phyloP scores from a whole-genome alignment of 1,284 basidiomycete species.

The Malassezia caprae region DNA sequence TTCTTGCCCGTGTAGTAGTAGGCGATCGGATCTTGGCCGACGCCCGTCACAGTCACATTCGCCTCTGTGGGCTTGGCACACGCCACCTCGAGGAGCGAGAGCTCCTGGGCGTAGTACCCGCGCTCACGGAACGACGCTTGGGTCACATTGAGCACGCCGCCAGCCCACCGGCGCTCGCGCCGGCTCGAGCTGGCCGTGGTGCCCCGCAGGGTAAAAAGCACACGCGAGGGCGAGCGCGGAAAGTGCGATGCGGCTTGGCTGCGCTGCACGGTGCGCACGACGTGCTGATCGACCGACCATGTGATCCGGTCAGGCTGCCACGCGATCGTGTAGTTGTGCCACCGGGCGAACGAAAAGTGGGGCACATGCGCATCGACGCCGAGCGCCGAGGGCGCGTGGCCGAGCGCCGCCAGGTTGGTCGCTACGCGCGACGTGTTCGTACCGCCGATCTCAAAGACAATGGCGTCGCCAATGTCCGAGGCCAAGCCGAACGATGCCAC shows the following conservation, averaged over 20 bases:
- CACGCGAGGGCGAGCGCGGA: constrained; percentile 31
- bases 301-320: constrained; percentile 31
- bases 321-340: constrained; percentile 35
- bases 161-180: constrained; percentile 26
- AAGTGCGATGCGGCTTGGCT: constrained; percentile 19
- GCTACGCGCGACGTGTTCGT: constrained; percentile 14
- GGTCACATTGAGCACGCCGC: constrained; percentile 31
- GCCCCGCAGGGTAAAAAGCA: constrained; percentile 36
- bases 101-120: constrained; percentile 39
- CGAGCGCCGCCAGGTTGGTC: constrained; percentile 33
- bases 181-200: constrained; percentile 20
- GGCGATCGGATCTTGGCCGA: constrained; percentile 12
- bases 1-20: constrained; percentile 37
- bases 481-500: constrained; percentile 36
- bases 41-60: constrained; percentile 15
- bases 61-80: constrained; percentile 21
- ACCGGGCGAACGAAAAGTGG: constrained; percentile 21
- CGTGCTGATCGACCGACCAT: constrained; percentile 32
- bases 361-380: neutral
- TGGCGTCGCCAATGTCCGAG: constrained; percentile 32
- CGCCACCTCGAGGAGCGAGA: constrained; percentile 24
- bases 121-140: constrained; percentile 23
- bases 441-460: constrained; percentile 34
- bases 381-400: constrained; percentile 6
- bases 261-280: constrained; percentile 26